phyloP scores from a whole-genome alignment of 2,329 filamentous ascomycete species.

The Penicillium digitatum region DNA sequence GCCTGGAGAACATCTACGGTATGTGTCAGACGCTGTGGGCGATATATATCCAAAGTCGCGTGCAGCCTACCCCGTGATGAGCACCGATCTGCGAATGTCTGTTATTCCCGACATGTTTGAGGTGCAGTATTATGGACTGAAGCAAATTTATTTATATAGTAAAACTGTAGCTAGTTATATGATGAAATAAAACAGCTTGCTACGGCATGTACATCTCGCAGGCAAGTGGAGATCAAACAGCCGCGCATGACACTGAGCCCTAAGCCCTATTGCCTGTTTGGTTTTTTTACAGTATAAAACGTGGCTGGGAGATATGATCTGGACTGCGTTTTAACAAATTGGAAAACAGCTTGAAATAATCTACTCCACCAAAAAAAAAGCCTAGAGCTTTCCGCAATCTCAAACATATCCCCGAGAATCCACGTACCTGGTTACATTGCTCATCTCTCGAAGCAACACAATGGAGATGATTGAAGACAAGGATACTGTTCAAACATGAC shows the following conservation, averaged over 20 bases:
- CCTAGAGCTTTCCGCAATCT: neutral
- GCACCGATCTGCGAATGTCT: constrained; percentile 38
- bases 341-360: neutral
- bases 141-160: too few relatives aligned
- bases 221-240: neutral
- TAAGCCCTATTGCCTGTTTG: constrained; percentile 21
- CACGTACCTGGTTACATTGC: neutral
- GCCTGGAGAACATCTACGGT: constrained; percentile 42
- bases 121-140: neutral
- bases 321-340: neutral
- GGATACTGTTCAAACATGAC: neutral
- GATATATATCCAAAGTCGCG: neutral
- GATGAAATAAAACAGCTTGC: neutral
- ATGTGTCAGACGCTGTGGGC: constrained; percentile 4
- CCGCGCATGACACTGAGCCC: constrained; percentile 7
- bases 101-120: constrained; percentile 21
- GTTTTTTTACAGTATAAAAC: neutral
- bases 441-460: neutral
- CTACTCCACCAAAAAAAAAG: neutral
- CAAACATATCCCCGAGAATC: too few relatives aligned
- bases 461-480: neutral
- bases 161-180: neutral
- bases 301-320: neutral
- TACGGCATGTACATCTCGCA: neutral
- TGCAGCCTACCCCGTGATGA: constrained; percentile 42